Evolutionary conservation across 352 stramenopile species (phyloP).

Genomic region (Phytophthora melonis): DNA sequence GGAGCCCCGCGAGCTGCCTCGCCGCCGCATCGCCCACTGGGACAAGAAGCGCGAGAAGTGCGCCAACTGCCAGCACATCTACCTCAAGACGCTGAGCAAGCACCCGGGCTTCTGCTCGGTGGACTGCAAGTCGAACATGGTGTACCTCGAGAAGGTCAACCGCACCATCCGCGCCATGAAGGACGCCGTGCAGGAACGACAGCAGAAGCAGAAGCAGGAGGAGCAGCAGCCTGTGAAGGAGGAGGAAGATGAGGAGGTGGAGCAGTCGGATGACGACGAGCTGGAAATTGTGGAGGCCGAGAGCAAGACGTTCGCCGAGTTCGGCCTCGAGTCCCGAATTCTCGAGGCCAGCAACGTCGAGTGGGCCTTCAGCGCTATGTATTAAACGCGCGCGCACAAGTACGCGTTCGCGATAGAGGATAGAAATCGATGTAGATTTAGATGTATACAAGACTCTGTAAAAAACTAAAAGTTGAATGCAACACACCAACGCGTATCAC

Average conservation of each 20-base stretch:
- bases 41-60: slow-evolving; percentile 90
- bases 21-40: slow-evolving; percentile 74
- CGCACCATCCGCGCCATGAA: slow-evolving; percentile 85
- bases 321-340: slow-evolving; percentile 73
- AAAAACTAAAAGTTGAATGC: slow-evolving; percentile 38
- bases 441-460: slow-evolving; percentile 43
- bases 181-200: slow-evolving; percentile 63
- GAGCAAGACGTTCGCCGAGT: slow-evolving; percentile 78
- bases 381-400: slow-evolving; percentile 52
- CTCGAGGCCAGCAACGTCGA: slow-evolving; percentile 67
- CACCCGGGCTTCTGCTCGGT: slow-evolving; percentile 85
- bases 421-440: slow-evolving; percentile 31
- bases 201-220: slow-evolving; percentile 42
- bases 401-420: slow-evolving; percentile 26
- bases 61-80: slow-evolving; percentile 86
- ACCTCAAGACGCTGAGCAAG: slow-evolving; percentile 85
- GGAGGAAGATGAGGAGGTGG: slow-evolving; percentile 11
- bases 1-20: slow-evolving; percentile 36
- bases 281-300: slow-evolving; percentile 29
- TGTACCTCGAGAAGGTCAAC: slow-evolving; percentile 87
- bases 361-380: slow-evolving; percentile 83
- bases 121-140: slow-evolving; percentile 90
- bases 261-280: slow-evolving; percentile 21
- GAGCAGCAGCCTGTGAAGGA: slow-evolving; percentile 21
- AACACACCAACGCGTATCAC: slow-evolving; percentile 19